Evolutionary conservation across 225 moss, liverwort and hornwort species (phyloP).

Genomic region (Bryum argenteum): DNA sequence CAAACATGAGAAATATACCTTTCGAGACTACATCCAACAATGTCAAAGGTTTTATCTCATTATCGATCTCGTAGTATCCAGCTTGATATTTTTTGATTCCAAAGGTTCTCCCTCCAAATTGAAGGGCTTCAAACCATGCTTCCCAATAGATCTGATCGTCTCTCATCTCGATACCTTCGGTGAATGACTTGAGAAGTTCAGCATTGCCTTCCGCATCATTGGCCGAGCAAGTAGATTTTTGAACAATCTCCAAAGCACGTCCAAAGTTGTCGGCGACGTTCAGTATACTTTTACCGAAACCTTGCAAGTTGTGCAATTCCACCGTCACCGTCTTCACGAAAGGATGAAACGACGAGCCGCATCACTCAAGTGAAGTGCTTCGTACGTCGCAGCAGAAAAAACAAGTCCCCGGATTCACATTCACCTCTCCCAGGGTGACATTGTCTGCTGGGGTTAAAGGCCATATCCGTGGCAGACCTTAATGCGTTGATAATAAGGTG

Average conservation of each 20-base stretch:
- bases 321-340: no score
- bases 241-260: constrained; percentile 80
- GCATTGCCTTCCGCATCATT: constrained; percentile 66
- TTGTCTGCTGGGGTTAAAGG: no score
- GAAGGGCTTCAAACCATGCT: constrained; percentile 76
- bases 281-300: constrained; percentile 74
- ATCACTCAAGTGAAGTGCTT: no score
- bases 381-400: no score
- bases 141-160: constrained; percentile 83
- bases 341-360: no score
- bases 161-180: constrained; percentile 91
- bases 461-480: no score
- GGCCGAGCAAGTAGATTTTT: constrained; percentile 55
- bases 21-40: constrained; percentile 71
- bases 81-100: constrained; percentile 88
- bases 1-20: no score
- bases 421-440: no score
- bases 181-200: constrained; percentile 65
- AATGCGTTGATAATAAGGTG: no score
- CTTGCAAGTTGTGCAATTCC: constrained; percentile 49
- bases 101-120: constrained; percentile 67
- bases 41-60: constrained; percentile 64
- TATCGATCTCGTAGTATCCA: constrained; percentile 78
- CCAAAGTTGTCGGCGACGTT: constrained; percentile 94
- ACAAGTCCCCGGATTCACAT: no score